Conservation (phyloP, 2,329 filamentous ascomycete species). For the Xylaria multiplex region DNA sequence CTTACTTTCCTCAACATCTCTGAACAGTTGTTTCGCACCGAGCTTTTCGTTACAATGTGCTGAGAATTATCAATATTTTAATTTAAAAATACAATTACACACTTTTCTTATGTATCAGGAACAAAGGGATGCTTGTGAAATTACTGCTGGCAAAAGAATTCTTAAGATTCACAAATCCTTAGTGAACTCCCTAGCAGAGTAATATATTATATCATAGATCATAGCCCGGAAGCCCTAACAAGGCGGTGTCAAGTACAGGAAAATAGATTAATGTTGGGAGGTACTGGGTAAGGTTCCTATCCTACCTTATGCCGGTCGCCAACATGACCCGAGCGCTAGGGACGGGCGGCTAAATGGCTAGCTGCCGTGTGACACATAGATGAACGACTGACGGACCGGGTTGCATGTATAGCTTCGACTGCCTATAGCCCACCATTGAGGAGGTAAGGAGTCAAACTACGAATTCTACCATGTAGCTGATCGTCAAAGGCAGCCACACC, state of each 20-base stretch:
- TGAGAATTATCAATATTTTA: no score
- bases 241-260: neutral
- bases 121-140: neutral
- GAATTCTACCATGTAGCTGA: neutral
- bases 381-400: neutral
- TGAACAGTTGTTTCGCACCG: neutral
- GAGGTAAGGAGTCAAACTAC: neutral
- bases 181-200: neutral
- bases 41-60: no score
- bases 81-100: no score
- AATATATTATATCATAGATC: neutral
- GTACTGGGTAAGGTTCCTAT: conserved; percentile 24
- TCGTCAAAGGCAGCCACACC: no score
- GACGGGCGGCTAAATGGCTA: conserved; percentile 28
- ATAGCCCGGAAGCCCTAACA: neutral
- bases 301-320: neutral
- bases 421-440: neutral
- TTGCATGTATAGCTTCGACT: neutral
- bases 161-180: neutral
- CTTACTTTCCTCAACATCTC: neutral
- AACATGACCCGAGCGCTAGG: neutral
- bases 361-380: conserved; percentile 12
- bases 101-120: no score
- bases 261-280: conserved; percentile 5
- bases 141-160: neutral